These are phyloP conservation scores for Chlamydomonas sp. DNA, from an alignment of 139 green algal species.

Conservation along the genomic window DNA sequence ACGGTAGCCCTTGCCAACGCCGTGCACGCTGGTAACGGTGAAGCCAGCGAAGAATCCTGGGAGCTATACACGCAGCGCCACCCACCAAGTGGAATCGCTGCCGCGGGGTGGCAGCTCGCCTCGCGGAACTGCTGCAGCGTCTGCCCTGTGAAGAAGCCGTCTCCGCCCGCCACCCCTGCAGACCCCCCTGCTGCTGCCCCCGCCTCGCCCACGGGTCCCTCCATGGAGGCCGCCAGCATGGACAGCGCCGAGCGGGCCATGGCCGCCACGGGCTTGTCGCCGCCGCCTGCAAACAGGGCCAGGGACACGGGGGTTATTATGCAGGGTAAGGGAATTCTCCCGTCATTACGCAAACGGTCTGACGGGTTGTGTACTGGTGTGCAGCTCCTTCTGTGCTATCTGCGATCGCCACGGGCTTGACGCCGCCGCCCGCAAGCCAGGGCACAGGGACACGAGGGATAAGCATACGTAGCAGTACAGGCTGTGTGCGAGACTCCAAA, in stretches of 20 bases:
- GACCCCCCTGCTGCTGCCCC: no score
- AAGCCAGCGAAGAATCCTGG: no score
- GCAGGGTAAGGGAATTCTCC: no score
- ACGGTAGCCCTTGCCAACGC: no score
- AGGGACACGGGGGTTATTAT: no score
- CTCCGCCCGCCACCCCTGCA: neutral
- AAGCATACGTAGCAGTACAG: no score
- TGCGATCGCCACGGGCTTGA: neutral
- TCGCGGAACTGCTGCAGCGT: conserved; percentile 25
- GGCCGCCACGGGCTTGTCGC: neutral
- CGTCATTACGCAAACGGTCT: no score
- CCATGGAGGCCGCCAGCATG: neutral
- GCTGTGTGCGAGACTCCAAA: no score
- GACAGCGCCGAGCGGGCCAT: conserved; percentile 8
- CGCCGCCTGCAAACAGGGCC: neutral
- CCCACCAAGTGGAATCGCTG: conserved; percentile 5
- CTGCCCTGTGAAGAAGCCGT: conserved; percentile 15
- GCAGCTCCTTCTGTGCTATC: no score
- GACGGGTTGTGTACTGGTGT: no score
- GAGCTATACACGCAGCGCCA: neutral
- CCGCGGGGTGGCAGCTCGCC: conserved; percentile 10
- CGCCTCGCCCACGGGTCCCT: neutral
- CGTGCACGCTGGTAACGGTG: no score
- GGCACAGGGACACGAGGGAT: no score
- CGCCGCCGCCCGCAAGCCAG: neutral